Conservation (phyloP, 768 basidiomycete genomes). For the Suillus discolor region DNA sequence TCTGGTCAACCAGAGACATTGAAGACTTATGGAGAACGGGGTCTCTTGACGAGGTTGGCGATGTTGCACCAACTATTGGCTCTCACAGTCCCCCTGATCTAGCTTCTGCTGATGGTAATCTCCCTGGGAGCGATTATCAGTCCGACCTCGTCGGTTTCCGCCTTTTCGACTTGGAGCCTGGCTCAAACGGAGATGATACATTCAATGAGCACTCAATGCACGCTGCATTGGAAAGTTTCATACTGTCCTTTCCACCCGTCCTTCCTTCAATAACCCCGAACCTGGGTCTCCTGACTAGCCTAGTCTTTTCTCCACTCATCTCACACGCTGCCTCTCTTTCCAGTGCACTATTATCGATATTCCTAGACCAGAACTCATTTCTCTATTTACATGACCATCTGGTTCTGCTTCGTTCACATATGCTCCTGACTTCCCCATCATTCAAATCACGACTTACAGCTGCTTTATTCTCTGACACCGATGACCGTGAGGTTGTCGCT, state of each 20-base stretch:
- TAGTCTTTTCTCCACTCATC: conserved; percentile 63
- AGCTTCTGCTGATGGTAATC: background rate
- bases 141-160: conserved; percentile 48
- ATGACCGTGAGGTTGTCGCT: conserved; percentile 45
- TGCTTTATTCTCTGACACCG: conserved; percentile 79
- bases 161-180: conserved; percentile 72
- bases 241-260: conserved; percentile 55
- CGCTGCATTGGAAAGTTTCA: conserved; percentile 46
- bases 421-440: conserved; percentile 69
- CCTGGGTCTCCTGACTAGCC: conserved; percentile 58
- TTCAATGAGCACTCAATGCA: conserved; percentile 22
- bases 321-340: conserved; percentile 67
- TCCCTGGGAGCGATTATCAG: conserved; percentile 21
- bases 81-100: conserved; percentile 8
- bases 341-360: conserved; percentile 62
- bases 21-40: conserved; percentile 43
- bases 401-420: conserved; percentile 69
- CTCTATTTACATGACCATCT: conserved; percentile 73
- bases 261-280: conserved; percentile 70
- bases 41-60: conserved; percentile 16
- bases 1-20: conserved; percentile 63
- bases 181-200: conserved; percentile 33
- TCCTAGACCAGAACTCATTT: conserved; percentile 63
- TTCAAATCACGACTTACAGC: conserved; percentile 71
- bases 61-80: conserved; percentile 14